Conservation (phyloP, 164 flowering plant genomes). For the Santalum album region DNA sequence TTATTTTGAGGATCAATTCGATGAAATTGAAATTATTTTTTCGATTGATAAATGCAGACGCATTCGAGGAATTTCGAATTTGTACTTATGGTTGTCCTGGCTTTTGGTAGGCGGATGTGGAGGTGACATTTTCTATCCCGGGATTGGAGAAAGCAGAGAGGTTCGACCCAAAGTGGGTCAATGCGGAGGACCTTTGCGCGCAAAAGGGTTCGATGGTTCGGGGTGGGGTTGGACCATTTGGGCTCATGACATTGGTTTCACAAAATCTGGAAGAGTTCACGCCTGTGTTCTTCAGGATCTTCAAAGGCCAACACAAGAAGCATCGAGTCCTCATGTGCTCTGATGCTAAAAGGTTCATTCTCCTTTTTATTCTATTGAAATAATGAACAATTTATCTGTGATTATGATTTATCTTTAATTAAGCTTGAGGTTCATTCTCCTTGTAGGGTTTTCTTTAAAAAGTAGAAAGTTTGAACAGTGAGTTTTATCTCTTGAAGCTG, state of each 20-base stretch:
- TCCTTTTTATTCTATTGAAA: no score
- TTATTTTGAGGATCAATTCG: no score
- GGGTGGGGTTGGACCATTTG: slow-evolving; percentile 80
- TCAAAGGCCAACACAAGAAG: slow-evolving; percentile 36
- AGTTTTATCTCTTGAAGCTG: no score
- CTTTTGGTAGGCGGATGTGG: slow-evolving; percentile 69
- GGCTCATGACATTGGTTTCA: slow-evolving; percentile 71
- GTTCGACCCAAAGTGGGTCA: slow-evolving; percentile 54
- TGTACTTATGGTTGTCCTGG: no score
- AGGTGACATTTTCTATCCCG: slow-evolving; percentile 45
- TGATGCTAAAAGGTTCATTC: slow-evolving; percentile 60
- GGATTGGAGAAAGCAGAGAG: slow-evolving; percentile 57
- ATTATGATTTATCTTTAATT: no score
- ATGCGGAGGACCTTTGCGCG: slow-evolving; percentile 45
- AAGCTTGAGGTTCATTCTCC: no score
- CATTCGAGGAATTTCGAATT: no score
- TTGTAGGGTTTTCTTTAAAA: no score
- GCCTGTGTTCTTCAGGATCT: slow-evolving; percentile 73
- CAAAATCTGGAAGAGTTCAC: slow-evolving; percentile 51
- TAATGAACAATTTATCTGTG: no score
- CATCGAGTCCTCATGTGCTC: slow-evolving; percentile 74
- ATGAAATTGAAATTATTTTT: no score
- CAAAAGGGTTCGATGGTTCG: slow-evolving; percentile 40
- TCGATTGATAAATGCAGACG: no score
- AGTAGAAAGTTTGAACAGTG: no score